A percentile compares a stretch with the other conserved stretches of the same genome.
Evolutionary conservation across 2,329 filamentous ascomycete genomes (phyloP).

Genomic region (Colletotrichum chlorophyti): DNA sequence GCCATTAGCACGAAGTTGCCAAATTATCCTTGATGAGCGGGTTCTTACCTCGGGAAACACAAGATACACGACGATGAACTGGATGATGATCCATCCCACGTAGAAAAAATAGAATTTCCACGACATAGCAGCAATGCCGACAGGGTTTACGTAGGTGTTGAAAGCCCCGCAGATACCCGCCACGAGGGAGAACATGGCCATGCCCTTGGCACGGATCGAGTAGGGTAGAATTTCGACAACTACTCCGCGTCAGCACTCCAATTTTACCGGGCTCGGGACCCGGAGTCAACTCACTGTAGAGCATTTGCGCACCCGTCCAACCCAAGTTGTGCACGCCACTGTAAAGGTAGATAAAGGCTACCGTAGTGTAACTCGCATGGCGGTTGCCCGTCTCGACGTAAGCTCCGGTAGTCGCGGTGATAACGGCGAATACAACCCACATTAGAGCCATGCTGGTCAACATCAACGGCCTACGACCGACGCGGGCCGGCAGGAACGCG

Average conservation of each 20-base stretch:
- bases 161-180: constrained; percentile 31
- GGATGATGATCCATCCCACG: constrained; percentile 41
- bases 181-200: constrained; percentile 38
- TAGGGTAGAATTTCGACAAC: constrained; percentile 59
- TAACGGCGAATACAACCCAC: constrained; percentile 23
- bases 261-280: too few relatives aligned
- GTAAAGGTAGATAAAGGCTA: constrained; percentile 26
- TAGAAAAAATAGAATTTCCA: constrained; percentile 67
- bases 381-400: constrained; percentile 23
- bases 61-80: constrained; percentile 46
- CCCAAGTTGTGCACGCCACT: constrained; percentile 26
- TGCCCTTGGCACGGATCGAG: constrained; percentile 57
- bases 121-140: constrained; percentile 54
- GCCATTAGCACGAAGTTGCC: neutral
- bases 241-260: neutral
- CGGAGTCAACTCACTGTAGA: constrained; percentile 1
- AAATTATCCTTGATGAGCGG: accelerated
- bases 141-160: constrained; percentile 54
- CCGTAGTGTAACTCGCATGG: constrained; percentile 11
- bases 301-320: constrained; percentile 27
- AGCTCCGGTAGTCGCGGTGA: constrained; percentile 19
- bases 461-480: constrained; percentile 28
- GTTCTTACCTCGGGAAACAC: constrained; percentile 29
- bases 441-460: constrained; percentile 24
- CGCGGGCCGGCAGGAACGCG: constrained; percentile 21